Evolutionary conservation across 2,329 filamentous ascomycete species (phyloP).

Genomic region (Fusarium aywerte): DNA sequence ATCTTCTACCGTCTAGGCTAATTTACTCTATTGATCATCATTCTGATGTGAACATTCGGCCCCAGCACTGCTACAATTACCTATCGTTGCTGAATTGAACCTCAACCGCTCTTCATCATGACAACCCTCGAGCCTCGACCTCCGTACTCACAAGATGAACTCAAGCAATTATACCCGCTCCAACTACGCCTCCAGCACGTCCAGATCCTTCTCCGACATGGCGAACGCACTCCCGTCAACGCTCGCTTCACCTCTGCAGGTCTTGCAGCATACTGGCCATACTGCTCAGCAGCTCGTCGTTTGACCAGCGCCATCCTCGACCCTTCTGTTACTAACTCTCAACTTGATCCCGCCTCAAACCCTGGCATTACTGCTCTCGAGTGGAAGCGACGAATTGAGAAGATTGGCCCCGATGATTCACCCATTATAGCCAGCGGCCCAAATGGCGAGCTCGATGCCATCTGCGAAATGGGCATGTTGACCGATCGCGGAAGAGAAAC

Average conservation of each 20-base stretch:
- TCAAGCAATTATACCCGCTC: constrained; percentile 82
- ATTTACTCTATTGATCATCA: background rate
- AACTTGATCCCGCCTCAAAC: constrained; percentile 40
- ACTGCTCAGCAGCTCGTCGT: constrained; percentile 81
- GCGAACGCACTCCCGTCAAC: constrained; percentile 84
- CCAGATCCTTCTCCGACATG: constrained; percentile 85
- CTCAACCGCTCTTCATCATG: constrained; percentile 65
- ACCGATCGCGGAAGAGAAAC: constrained; percentile 80
- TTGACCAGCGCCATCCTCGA: constrained; percentile 67
- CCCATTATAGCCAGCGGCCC: constrained; percentile 76
- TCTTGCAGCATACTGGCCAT: constrained; percentile 82
- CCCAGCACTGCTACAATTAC: background rate
- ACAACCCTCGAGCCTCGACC: constrained; percentile 78
- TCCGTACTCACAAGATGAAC: constrained; percentile 83
- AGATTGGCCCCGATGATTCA: constrained; percentile 77
- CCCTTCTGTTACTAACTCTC: constrained; percentile 49
- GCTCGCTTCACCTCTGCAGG: constrained; percentile 86
- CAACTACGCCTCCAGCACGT: constrained; percentile 86
- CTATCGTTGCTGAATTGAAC: background rate
- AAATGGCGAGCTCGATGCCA: constrained; percentile 75
- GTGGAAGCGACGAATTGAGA: constrained; percentile 82
- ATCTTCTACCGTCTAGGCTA: background rate
- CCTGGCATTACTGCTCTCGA: constrained; percentile 59
- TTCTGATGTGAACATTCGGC: background rate
- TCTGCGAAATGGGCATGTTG: constrained; percentile 83